phyloP scores from a whole-genome alignment of 164 flowering plant species.

The Santalum album region DNA sequence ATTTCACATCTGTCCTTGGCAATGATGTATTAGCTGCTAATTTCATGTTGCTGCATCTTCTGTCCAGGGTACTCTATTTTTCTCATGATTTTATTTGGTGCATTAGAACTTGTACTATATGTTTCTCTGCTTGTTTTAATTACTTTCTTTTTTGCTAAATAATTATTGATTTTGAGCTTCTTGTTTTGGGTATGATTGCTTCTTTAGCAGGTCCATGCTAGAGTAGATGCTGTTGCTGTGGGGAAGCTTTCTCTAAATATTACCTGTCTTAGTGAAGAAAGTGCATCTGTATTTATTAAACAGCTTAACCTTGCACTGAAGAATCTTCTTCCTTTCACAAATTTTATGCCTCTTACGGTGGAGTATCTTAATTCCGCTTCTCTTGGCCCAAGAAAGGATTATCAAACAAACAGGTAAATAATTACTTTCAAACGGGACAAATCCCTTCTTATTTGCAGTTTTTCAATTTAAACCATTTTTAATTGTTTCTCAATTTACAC shows the following conservation, averaged over 20 bases:
- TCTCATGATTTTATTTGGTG: not conserved
- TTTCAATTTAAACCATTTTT: not conserved
- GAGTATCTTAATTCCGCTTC: constrained; percentile 68
- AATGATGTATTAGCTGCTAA: constrained; percentile 81
- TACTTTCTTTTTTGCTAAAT: not conserved
- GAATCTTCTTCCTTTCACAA: constrained; percentile 65
- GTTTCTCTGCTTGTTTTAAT: not conserved
- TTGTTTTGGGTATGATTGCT: no score
- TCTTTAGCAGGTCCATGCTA: constrained; percentile 70
- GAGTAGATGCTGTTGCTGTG: constrained; percentile 63
- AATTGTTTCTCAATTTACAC: constrained; percentile 4
- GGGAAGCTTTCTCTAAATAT: constrained; percentile 90
- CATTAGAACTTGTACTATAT: not conserved
- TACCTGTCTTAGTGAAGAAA: constrained; percentile 58
- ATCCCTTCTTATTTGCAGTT: not conserved
- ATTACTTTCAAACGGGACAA: not conserved
- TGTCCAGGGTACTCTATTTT: constrained; percentile 52
- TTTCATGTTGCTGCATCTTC: constrained; percentile 78
- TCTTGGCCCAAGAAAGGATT: constrained; percentile 78
- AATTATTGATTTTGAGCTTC: not conserved
- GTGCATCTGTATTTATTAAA: constrained; percentile 48
- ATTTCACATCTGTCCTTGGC: constrained; percentile 74
- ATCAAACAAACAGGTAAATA: constrained; percentile 58
- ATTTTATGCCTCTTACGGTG: constrained; percentile 54
- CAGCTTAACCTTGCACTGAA: constrained; percentile 35